Evolutionary conservation across 768 basidiomycete species (phyloP), one percentile per base, ranked within the genome.

Genomic region (Coprinellus aureogranulatus): DNA sequence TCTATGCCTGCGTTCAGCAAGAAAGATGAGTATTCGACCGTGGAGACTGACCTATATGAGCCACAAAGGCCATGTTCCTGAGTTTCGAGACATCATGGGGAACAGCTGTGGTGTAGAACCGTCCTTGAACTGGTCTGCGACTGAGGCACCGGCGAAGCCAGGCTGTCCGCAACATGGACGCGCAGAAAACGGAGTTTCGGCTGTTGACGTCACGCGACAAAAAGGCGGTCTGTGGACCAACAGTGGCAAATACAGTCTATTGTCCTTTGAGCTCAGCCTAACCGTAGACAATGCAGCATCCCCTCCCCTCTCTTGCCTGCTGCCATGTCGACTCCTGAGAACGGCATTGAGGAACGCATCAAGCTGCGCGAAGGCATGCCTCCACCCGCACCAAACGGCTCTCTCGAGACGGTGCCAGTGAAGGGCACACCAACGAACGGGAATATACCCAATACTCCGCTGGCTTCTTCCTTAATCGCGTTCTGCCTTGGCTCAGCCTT

Each of bases 401-500:
- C 85, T 2, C 75, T 91, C 22, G 76, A 82, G 64, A 89, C 85
- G 3, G 73, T 76, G 12, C 88, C 90, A 3, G 62, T 68, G 8
- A 67, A 69, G 31, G 16, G 46, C 12, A 53, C 51, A 2, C 45
- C 59, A 22, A 77, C 78, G 14, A 74, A 76, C 42, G 87, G 86
- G 62, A 77, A 72, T 61, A 85, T 94, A 52, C 93, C 93, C n/a
- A 95, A 98, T 67, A 96, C 96, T 14, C 93, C 91, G 1, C 79
- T 96, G 41, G 83, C 84, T 3, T 87, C 82, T 1, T 84, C 91
- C 0, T 77, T 82, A 28, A 86, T 97, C 63, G 87, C 94, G 1
- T 94, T 96, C 69, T 61, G 88, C n/a, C 83, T 99, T 4, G 96
- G 96, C n/a, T 72, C 72, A 16, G 44, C 83, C 18, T 93, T 90